Percentiles rank a stretch among this genome's conserved stretches.
These are phyloP conservation scores for Gautieria morchelliformis DNA, from an alignment of 768 basidiomycete genomes.

Conservation along the genomic window DNA sequence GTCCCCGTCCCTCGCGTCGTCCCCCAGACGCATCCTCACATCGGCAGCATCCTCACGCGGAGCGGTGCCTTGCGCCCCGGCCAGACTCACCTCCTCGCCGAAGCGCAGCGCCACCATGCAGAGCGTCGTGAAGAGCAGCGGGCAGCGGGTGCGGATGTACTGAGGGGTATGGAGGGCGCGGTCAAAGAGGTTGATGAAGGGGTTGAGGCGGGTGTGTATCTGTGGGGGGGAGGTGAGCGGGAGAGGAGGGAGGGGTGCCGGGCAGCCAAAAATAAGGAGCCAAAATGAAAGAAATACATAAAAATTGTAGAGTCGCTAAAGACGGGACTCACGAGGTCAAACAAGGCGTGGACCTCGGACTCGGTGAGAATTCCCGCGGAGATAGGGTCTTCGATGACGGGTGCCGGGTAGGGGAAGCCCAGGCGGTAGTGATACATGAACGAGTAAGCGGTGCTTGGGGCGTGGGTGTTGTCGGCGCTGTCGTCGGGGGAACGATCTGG, in stretches of 20 bases:
- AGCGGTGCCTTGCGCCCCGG: too few species aligned
- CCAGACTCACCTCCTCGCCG: too few species aligned
- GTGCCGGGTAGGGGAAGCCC: too few species aligned
- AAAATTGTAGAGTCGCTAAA: too few species aligned
- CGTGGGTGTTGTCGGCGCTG: too few species aligned
- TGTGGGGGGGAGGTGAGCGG: neutral
- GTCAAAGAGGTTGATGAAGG: constrained; percentile 85
- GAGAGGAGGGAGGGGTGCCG: neutral
- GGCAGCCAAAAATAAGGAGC: too few species aligned
- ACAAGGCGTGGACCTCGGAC: constrained; percentile 58
- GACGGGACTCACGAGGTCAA: constrained; percentile 36
- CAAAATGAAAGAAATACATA: neutral
- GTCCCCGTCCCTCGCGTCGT: too few species aligned
- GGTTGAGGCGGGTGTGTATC: constrained; percentile 77
- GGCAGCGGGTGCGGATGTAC: constrained; percentile 73
- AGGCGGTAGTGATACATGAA: too few species aligned
- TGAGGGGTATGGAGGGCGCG: constrained; percentile 71
- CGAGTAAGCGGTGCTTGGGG: too few species aligned
- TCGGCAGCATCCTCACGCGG: too few species aligned
- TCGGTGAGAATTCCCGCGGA: constrained; percentile 61
- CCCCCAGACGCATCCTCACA: too few species aligned
- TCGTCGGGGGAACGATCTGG: too few species aligned
- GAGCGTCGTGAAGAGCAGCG: constrained; percentile 77
- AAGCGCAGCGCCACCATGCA: constrained; percentile 39
- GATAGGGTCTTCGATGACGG: constrained; percentile 60